Percentiles rank a stretch among this genome's conserved stretches.
Conservation (phyloP, 1,139 yeast genomes). For the Candida labiduridarum region DNA sequence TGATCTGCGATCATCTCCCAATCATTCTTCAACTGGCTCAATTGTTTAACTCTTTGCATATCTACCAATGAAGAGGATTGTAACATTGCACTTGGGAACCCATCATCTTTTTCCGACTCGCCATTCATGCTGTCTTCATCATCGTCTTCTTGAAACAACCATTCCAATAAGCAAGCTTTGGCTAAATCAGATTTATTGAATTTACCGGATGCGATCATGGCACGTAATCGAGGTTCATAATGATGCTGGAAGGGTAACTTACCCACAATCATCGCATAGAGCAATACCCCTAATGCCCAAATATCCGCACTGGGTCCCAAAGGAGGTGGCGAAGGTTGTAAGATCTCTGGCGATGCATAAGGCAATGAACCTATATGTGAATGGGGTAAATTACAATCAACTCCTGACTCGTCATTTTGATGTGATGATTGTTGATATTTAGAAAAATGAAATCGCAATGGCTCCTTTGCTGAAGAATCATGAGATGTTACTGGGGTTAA, state of each 20-base stretch:
- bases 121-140: constrained; percentile 12
- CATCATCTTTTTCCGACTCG: constrained; percentile 8
- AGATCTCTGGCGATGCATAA: constrained; percentile 86
- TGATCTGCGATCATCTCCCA: constrained; percentile 24
- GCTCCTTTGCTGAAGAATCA: neutral
- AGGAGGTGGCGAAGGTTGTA: constrained; percentile 67
- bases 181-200: constrained; percentile 51
- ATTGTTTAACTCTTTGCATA: constrained; percentile 21
- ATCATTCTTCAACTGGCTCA: constrained; percentile 18
- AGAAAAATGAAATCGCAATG: constrained; percentile 1
- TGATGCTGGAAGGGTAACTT: constrained; percentile 81
- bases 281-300: constrained; percentile 87
- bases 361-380: constrained; percentile 86
- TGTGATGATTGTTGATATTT: constrained; percentile 4
- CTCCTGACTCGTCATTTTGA: constrained; percentile 11
- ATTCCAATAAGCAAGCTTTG: constrained; percentile 32
- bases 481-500: constrained; percentile 32
- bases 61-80: constrained; percentile 24
- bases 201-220: constrained; percentile 70
- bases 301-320: constrained; percentile 77
- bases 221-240: constrained; percentile 75
- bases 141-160: constrained; percentile 23
- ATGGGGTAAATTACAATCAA: constrained; percentile 53
- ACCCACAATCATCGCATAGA: constrained; percentile 74
- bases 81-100: constrained; percentile 17